A percentile compares a stretch with the other conserved stretches of the same genome.
These are phyloP conservation scores for Cladosporium oxysporum DNA, from an alignment of 2,329 filamentous ascomycete species.

Conservation along the genomic window DNA sequence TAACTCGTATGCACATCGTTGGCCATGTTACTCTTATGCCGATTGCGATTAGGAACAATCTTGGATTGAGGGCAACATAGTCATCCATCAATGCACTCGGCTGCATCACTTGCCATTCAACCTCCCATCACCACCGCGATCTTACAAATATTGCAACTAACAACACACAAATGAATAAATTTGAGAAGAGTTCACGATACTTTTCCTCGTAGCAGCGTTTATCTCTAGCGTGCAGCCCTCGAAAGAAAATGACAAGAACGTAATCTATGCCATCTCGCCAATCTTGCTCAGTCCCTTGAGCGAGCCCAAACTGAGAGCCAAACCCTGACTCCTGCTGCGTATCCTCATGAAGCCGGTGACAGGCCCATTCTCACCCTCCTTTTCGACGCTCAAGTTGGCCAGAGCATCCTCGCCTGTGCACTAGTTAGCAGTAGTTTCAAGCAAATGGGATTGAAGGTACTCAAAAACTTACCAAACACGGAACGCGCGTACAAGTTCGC, in stretches of 20 bases:
- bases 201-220: neutral
- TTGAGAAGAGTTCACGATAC: slow-evolving; percentile 52
- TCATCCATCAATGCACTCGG: neutral
- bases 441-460: no score
- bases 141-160: neutral
- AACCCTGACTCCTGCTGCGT: slow-evolving; percentile 91
- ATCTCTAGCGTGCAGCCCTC: neutral
- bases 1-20: neutral
- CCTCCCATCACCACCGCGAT: neutral
- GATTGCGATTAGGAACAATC: neutral
- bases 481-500: slow-evolving; percentile 95
- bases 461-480: slow-evolving; percentile 83
- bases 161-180: slow-evolving; percentile 69
- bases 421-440: slow-evolving; percentile 23
- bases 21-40: neutral
- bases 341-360: slow-evolving; percentile 98
- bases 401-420: slow-evolving; percentile 88
- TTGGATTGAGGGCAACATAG: neutral
- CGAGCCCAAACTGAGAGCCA: slow-evolving; percentile 89
- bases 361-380: slow-evolving; percentile 90
- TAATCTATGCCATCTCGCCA: slow-evolving; percentile 32
- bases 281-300: slow-evolving; percentile 89
- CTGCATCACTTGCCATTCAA: neutral
- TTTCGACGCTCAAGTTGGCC: slow-evolving; percentile 96
- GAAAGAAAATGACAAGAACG: slow-evolving; percentile 1